A percentile compares a stretch with the other conserved stretches of the same genome.
These are phyloP conservation scores for Grammothele lineata DNA, from an alignment of 768 basidiomycete species.

Conservation along the genomic window DNA sequence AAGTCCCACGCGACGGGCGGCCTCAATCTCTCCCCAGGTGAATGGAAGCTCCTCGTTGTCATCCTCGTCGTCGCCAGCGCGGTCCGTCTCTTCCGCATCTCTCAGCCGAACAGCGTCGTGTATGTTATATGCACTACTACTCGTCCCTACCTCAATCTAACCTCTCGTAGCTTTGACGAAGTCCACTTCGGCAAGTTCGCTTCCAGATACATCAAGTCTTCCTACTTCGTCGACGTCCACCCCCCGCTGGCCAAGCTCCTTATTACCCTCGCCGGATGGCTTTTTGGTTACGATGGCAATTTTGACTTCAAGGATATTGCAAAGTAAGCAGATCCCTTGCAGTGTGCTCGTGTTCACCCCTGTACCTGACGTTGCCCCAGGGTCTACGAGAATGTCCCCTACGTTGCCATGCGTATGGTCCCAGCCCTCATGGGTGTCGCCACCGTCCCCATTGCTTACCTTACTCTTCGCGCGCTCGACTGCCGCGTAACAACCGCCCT, in stretches of 20 bases:
- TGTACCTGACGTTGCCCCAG: slow-evolving; percentile 39
- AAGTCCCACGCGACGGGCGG: slow-evolving; percentile 49
- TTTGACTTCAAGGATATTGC: slow-evolving; percentile 99
- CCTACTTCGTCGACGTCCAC: slow-evolving; percentile 93
- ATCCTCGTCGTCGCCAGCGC: slow-evolving; percentile 65
- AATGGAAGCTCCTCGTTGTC: slow-evolving; percentile 69
- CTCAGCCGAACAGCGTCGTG: slow-evolving; percentile 90
- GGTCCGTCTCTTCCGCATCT: slow-evolving; percentile 86
- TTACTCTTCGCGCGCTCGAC: slow-evolving; percentile 90
- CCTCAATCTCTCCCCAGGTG: slow-evolving; percentile 59
- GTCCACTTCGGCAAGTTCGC: slow-evolving; percentile 99
- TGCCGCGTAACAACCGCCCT: slow-evolving; percentile 90
- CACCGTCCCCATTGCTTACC: slow-evolving; percentile 86
- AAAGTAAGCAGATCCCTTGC: slow-evolving; percentile 55
- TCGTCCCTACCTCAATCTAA: slow-evolving; percentile 1
- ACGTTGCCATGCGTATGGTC: slow-evolving; percentile 95
- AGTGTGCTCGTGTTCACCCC: too few species aligned
- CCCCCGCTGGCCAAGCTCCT: slow-evolving; percentile 95
- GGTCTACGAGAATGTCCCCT: slow-evolving; percentile 83
- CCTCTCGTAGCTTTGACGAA: slow-evolving; percentile 78
- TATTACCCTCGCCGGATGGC: slow-evolving; percentile 84
- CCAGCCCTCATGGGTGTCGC: slow-evolving; percentile 87
- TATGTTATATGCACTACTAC: slow-evolving; percentile 37
- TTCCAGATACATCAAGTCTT: slow-evolving; percentile 86
- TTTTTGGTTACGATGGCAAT: slow-evolving; percentile 85